Evolutionary conservation across 2,329 filamentous ascomycete genomes (phyloP).

Genomic region (Onygenales sp.): DNA sequence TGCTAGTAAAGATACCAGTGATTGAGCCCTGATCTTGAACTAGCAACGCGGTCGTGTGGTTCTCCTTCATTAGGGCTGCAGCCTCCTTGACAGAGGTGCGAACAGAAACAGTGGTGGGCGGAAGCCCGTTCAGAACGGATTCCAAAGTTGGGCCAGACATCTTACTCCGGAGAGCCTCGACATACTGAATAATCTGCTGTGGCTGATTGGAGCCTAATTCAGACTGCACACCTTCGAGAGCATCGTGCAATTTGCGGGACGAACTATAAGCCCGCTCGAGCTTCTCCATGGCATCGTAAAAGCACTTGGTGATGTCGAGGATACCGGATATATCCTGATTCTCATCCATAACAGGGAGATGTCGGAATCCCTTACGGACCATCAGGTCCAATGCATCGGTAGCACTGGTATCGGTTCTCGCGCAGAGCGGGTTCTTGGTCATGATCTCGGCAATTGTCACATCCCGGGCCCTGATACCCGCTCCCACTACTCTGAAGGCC

Average conservation of each 20-base stretch:
- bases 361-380: slow-evolving; percentile 96
- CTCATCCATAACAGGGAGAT: slow-evolving; percentile 98
- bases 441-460: slow-evolving; percentile 97
- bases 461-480: slow-evolving; percentile 76
- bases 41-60: slow-evolving; percentile 91
- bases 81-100: slow-evolving; percentile 94
- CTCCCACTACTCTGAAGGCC: slow-evolving; percentile 90
- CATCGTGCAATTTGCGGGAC: slow-evolving; percentile 96
- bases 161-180: slow-evolving; percentile 86
- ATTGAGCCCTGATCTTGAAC: slow-evolving; percentile 96
- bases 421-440: slow-evolving; percentile 98
- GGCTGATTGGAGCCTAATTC: slow-evolving; percentile 93
- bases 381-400: slow-evolving; percentile 96
- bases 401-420: slow-evolving; percentile 92
- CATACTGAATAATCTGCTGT: slow-evolving; percentile 97
- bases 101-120: slow-evolving; percentile 90
- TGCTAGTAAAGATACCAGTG: slow-evolving; percentile 98
- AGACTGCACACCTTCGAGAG: slow-evolving; percentile 92
- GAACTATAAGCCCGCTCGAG: slow-evolving; percentile 94
- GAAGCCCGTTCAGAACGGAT: slow-evolving; percentile 81
- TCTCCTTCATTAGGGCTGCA: slow-evolving; percentile 93
- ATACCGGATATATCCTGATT: slow-evolving; percentile 99
- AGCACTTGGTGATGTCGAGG: slow-evolving; percentile 97
- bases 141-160: slow-evolving; percentile 98
- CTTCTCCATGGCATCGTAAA: slow-evolving; percentile 99